Evolutionary conservation across 2,329 filamentous ascomycete species (phyloP), one percentile per base, ranked within the genome.

Genomic region (Beauveria australis): DNA sequence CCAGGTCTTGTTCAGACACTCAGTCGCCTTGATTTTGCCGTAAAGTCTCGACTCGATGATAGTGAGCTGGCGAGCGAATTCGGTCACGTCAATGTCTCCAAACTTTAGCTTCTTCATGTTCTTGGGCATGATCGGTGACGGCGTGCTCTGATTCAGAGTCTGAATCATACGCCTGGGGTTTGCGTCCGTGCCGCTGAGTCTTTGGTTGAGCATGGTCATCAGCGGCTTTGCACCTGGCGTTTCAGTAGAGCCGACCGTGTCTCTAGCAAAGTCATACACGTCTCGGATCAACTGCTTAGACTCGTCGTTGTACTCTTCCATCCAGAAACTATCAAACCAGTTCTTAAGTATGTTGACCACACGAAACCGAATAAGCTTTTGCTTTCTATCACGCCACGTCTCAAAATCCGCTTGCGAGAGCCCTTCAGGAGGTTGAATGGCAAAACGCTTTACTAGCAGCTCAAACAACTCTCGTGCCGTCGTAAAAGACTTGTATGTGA

Each of bases 61-160:
- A 0, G 94, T 99, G 64, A 99, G 81, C 74, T 99, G 94, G 53
- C 94, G 87, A n/a, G 94, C 94, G 74, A 99, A 97, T 71, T 99
- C 94, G 0, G 89, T 90, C 0, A 92, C 87, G 71, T 99, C 94
- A 67, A 99, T 97, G 71, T 99, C 94, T 60, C 97, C 78, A 76
- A 99, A 97, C 74, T 97, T 99, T 67, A 99, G 83, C 76, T 97
- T 99, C 83, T 94, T 97, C 92, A 99, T 96, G 73, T 97, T 97
- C 81, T 96, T 97, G 1, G 94, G 94, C 72, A 97, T 86, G 70
- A 97, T 97, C 1, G 94, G 91, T 41, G 89, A 79, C 4, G 94
- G 93, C 1, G 90, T 89, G 64, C 90, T 88, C 67, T 88, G 87
- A 71, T 87, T 93, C 64, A 94, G 79, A 0, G 92, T 97, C 64